Evolutionary conservation across 169 alveolate genomes (phyloP).

Genomic region (Miamiensis avidus): DNA sequence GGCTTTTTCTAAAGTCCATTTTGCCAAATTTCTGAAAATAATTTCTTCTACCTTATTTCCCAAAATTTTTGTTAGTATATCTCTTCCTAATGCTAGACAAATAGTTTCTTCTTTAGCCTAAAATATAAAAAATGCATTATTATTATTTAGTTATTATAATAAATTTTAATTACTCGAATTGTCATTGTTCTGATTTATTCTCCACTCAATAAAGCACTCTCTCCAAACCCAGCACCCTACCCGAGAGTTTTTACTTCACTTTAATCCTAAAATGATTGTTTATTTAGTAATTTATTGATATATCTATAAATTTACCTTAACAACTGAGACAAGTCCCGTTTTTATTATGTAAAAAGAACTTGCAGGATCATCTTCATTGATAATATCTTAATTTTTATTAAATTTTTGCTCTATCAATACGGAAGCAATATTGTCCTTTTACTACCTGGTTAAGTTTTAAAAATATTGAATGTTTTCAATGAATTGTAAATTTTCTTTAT

Average conservation of each 20-base stretch:
- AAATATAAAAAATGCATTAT: too few relatives aligned
- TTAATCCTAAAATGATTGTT: not conserved
- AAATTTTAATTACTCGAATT: constrained; percentile 1
- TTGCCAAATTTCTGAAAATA: constrained; percentile 16
- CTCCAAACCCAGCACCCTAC: constrained; percentile 43
- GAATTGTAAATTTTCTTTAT: constrained; percentile 31
- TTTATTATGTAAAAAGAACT: constrained; percentile 47
- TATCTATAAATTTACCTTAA: not conserved
- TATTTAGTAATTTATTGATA: not conserved
- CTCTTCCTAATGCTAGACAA: constrained; percentile 51
- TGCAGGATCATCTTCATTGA: constrained; percentile 41
- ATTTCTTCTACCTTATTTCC: constrained; percentile 41
- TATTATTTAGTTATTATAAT: too few relatives aligned
- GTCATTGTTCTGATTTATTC: constrained; percentile 53
- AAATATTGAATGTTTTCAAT: constrained; percentile 19
- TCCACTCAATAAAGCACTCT: constrained; percentile 38
- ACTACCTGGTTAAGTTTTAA: constrained; percentile 23
- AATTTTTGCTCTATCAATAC: constrained; percentile 27
- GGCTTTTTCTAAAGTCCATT: constrained; percentile 49
- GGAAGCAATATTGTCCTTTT: constrained; percentile 39
- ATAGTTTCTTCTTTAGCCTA: constrained; percentile 54
- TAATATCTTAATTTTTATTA: constrained; percentile 29
- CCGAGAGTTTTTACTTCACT: constrained; percentile 26
- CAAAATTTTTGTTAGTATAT: constrained; percentile 41
- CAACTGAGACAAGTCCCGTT: constrained; percentile 40